Conservation (phyloP, 345 rosid genomes). For the Murraya paniculata region DNA sequence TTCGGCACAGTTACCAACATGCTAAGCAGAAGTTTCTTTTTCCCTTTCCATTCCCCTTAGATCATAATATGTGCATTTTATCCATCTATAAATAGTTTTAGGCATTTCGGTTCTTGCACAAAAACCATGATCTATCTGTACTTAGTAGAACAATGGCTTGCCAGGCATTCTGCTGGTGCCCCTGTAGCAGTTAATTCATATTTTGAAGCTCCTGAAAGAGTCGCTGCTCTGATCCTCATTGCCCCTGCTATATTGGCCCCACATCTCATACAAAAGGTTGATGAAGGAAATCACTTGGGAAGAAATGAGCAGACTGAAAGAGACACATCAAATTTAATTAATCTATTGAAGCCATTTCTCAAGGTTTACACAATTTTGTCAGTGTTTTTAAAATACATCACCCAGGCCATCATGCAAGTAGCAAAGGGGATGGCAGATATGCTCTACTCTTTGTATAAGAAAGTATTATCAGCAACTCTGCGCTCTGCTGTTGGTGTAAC, state of each 20-base stretch:
- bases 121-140: constrained; percentile 10
- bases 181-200: constrained; percentile 80
- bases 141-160: constrained; percentile 10
- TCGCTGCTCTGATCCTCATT: constrained; percentile 81
- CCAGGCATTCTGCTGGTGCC: constrained; percentile 88
- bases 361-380: constrained; percentile 37
- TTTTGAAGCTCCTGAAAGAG: constrained; percentile 85
- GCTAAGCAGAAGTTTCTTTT: not conserved
- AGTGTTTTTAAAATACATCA: constrained; percentile 31
- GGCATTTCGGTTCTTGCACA: not conserved
- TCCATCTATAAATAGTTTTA: not conserved
- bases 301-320: constrained; percentile 28
- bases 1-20: not conserved
- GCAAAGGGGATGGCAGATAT: constrained; percentile 47
- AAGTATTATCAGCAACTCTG: constrained; percentile 53
- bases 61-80: not conserved
- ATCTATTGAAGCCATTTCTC: constrained; percentile 19
- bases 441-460: constrained; percentile 59
- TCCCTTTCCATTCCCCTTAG: not conserved
- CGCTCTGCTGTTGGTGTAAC: constrained; percentile 57
- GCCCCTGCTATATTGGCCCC: constrained; percentile 94
- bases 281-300: constrained; percentile 18
- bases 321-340: constrained; percentile 22
- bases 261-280: constrained; percentile 23
- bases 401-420: constrained; percentile 30